Conservation (phyloP, 2,329 filamentous ascomycete species). For the Aureobasidium sp. region DNA sequence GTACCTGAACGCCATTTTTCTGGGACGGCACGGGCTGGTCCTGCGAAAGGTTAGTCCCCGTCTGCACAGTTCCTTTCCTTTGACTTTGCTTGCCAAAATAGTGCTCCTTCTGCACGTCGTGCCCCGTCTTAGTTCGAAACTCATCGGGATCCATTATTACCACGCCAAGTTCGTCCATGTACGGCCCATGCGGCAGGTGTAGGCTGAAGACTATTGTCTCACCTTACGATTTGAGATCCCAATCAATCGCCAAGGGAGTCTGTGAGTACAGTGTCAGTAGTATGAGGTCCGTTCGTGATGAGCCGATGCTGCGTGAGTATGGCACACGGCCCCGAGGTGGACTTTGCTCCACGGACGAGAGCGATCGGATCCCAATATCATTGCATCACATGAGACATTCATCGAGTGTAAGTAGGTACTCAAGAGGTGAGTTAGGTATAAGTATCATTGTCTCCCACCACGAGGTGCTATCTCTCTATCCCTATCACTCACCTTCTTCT, state of each 20-base stretch:
- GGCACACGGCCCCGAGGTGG: neutral
- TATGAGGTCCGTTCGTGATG: neutral
- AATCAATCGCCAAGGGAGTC: neutral
- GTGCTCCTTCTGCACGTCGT: neutral
- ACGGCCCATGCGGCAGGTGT: neutral
- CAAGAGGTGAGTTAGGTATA: neutral
- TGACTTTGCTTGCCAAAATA: conserved; percentile 3
- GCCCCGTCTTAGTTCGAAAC: neutral
- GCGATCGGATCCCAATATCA: neutral
- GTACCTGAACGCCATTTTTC: neutral
- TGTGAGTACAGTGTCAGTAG: neutral
- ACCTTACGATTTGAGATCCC: conserved; percentile 3
- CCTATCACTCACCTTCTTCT: neutral
- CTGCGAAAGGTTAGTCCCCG: neutral
- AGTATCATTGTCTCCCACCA: neutral
- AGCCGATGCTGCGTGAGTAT: neutral
- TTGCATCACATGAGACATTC: neutral
- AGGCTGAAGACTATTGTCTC: conserved; percentile 6
- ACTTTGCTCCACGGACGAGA: neutral
- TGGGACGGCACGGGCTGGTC: conserved; percentile 3
- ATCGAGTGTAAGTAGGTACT: neutral
- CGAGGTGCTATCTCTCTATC: neutral
- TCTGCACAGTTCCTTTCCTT: neutral
- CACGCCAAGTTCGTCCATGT: neutral
- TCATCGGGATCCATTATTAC: neutral